Evolutionary conservation across 495 filamentous ascomycete genomes (phyloP).

Genomic region (Margaritispora aquatica): DNA sequence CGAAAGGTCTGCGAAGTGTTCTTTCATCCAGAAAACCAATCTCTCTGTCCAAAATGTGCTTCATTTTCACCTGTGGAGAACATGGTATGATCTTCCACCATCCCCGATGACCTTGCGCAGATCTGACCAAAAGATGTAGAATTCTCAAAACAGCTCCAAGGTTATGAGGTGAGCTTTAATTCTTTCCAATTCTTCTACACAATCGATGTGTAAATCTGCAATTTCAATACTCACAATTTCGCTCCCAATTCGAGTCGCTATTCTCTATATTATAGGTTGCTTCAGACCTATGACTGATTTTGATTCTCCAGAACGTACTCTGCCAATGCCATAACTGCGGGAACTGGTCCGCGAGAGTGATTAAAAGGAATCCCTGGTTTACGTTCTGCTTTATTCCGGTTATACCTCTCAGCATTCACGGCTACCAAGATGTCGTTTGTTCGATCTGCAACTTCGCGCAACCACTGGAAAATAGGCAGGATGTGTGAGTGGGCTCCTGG

Average conservation of each 20-base stretch:
- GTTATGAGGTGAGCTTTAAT: too few species aligned
- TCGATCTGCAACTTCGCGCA: conserved; percentile 50
- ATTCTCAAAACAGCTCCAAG: conserved; percentile 46
- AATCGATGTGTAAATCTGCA: too few species aligned
- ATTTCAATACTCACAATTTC: too few species aligned
- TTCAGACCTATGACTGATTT: too few species aligned
- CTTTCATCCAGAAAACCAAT: not conserved
- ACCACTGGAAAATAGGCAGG: conserved; percentile 44
- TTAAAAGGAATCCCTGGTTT: conserved; percentile 50
- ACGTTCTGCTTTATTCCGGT: conserved; percentile 54
- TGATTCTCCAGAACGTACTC: conserved; percentile 36
- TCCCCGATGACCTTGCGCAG: not conserved
- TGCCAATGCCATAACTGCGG: conserved; percentile 54
- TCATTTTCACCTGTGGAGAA: conserved; percentile 53
- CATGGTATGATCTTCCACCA: conserved; percentile 28
- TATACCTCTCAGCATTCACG: conserved; percentile 46
- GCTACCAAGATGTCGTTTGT: conserved; percentile 48
- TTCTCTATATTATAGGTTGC: too few species aligned
- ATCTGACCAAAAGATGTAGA: conserved; percentile 9
- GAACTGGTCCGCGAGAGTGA: conserved; percentile 42
- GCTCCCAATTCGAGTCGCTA: too few species aligned
- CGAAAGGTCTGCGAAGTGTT: too few species aligned
- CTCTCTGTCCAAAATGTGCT: conserved; percentile 35
- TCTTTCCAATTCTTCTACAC: too few species aligned
- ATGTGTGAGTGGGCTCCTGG: too few species aligned